Evolutionary conservation across 805 yeast genomes (phyloP).

Genomic region (Hanseniaspora jakobsenii): DNA sequence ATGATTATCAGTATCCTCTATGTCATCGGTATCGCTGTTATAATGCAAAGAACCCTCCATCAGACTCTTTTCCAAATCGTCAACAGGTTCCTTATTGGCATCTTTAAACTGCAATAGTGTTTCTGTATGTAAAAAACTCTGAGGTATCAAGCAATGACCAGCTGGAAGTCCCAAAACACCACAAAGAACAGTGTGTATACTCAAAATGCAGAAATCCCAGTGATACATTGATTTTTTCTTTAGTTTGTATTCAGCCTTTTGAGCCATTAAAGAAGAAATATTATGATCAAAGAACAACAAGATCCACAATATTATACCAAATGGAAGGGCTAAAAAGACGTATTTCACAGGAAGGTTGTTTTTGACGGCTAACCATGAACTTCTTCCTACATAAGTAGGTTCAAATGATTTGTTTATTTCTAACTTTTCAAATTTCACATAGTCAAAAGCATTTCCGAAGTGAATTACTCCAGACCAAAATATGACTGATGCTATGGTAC

Average conservation of each 20-base stretch:
- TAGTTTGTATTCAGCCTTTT: slow-evolving; percentile 66
- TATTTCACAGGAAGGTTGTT: slow-evolving; percentile 18
- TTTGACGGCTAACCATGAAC: slow-evolving; percentile 30
- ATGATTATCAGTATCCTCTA: no score
- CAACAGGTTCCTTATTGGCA: slow-evolving; percentile 24
- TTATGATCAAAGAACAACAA: slow-evolving; percentile 92
- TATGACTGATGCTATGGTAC: slow-evolving; percentile 69
- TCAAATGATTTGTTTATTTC: slow-evolving; percentile 62
- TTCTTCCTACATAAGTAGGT: slow-evolving; percentile 42
- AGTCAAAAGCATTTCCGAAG: slow-evolving; percentile 66
- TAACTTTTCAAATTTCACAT: slow-evolving; percentile 45
- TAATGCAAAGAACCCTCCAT: no score
- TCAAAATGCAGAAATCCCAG: slow-evolving; percentile 78
- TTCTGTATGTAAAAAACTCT: slow-evolving; percentile 86
- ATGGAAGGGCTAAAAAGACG: slow-evolving; percentile 82
- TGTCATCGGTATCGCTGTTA: no score
- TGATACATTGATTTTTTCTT: slow-evolving; percentile 83
- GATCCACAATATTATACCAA: slow-evolving; percentile 72
- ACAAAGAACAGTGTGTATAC: slow-evolving; percentile 73
- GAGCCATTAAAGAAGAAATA: slow-evolving; percentile 87
- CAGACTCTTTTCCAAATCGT: slow-evolving; percentile 18
- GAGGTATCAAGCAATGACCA: slow-evolving; percentile 94
- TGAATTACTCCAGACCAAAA: slow-evolving; percentile 90
- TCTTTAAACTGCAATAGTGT: slow-evolving; percentile 50
- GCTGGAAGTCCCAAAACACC: slow-evolving; percentile 89